Evolutionary conservation across 805 yeast genomes (phyloP).

Genomic region (Saturnispora gosingensis): DNA sequence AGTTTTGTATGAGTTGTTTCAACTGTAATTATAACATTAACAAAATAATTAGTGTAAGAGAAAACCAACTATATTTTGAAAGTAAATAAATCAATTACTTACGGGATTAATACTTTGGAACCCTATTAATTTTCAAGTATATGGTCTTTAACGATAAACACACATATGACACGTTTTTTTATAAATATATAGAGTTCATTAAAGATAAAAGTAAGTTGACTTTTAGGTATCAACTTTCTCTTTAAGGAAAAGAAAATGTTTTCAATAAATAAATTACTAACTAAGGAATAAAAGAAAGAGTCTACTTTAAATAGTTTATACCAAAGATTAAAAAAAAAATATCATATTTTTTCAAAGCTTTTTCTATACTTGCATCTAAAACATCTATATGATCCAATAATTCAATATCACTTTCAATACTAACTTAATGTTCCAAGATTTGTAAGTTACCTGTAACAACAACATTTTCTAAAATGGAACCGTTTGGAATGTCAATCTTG

Average conservation of each 20-base stretch:
- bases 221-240: no score
- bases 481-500: slow-evolving; percentile 95
- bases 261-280: no score
- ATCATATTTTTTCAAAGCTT: no score
- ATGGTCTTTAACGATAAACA: no score
- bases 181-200: no score
- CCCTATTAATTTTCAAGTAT: no score
- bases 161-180: no score
- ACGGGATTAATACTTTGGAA: no score
- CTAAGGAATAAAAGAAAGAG: neutral
- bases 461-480: slow-evolving; percentile 88
- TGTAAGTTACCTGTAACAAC: slow-evolving; percentile 96
- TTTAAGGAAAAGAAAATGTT: no score
- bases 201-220: no score
- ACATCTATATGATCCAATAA: neutral
- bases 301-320: neutral
- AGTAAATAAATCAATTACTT: no score
- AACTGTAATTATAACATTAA: no score
- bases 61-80: neutral
- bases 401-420: neutral
- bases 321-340: neutral
- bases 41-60: neutral
- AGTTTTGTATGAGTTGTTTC: neutral
- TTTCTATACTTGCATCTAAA: neutral
- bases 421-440: slow-evolving; percentile 69